These are phyloP conservation scores for Tagetes erecta DNA, from an alignment of 129 eudicot genomes.

Conservation along the genomic window DNA sequence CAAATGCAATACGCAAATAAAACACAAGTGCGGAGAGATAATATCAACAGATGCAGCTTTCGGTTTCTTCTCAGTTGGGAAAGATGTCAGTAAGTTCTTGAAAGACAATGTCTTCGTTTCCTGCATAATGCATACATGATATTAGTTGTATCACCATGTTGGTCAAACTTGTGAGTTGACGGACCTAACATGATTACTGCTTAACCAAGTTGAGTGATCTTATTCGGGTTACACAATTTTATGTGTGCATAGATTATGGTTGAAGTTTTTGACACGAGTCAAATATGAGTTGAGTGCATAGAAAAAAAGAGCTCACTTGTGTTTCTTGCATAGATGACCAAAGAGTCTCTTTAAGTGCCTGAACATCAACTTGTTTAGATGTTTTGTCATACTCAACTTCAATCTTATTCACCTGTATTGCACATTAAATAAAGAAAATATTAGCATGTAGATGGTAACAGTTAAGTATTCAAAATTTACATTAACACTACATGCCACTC, in stretches of 20 bases:
- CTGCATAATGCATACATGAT: constrained; percentile 22
- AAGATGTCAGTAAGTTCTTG: constrained; percentile 38
- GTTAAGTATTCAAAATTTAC: not conserved
- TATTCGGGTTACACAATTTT: not conserved
- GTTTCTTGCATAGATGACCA: constrained; percentile 67
- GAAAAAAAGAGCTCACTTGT: constrained; percentile 32
- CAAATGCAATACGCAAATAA: constrained; percentile 55
- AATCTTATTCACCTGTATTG: constrained; percentile 54
- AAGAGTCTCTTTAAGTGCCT: constrained; percentile 67
- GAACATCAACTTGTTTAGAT: constrained; percentile 85
- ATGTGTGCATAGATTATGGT: no score
- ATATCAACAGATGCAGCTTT: constrained; percentile 39
- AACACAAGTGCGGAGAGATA: constrained; percentile 59
- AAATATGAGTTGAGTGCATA: not conserved
- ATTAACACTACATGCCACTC: not conserved
- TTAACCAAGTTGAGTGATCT: no score
- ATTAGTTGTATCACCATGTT: not conserved
- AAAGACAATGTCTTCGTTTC: constrained; percentile 44
- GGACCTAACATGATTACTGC: no score
- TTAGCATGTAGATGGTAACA: not conserved
- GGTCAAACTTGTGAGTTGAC: not conserved
- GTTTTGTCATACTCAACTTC: constrained; percentile 74
- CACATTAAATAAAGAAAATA: not conserved
- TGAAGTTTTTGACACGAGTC: no score
- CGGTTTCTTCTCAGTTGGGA: constrained; percentile 37